Evolutionary conservation across 768 basidiomycete genomes (phyloP).

Genomic region (Boletus pseudo-olivaceus): DNA sequence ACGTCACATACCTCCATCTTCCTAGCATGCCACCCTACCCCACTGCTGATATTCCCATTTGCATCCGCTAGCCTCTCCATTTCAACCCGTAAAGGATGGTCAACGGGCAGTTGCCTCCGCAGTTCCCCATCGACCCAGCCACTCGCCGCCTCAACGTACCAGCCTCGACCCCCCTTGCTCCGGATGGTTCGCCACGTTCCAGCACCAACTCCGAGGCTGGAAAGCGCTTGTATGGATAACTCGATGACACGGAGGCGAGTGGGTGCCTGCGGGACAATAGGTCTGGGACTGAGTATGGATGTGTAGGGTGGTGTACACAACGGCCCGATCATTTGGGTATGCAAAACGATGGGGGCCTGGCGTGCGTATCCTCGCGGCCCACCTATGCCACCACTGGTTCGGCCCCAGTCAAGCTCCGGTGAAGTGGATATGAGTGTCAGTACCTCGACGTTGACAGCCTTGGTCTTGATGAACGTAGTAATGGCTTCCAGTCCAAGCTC

Average conservation of each 20-base stretch:
- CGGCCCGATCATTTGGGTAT: slow-evolving; percentile 74
- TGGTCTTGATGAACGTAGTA: slow-evolving; percentile 61
- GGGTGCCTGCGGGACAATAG: slow-evolving; percentile 37
- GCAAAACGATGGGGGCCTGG: slow-evolving; percentile 72
- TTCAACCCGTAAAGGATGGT: slow-evolving; percentile 68
- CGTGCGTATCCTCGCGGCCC: slow-evolving; percentile 45
- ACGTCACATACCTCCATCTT: slow-evolving; percentile 89
- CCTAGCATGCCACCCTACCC: slow-evolving; percentile 91
- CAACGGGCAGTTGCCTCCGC: slow-evolving; percentile 51
- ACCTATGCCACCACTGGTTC: slow-evolving; percentile 28
- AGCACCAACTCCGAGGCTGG: slow-evolving; percentile 71
- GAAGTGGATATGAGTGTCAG: slow-evolving; percentile 77
- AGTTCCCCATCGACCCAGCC: slow-evolving; percentile 67
- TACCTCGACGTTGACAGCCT: slow-evolving; percentile 78
- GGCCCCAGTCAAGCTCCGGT: slow-evolving; percentile 65
- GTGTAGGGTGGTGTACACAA: slow-evolving; percentile 77
- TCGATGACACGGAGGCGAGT: slow-evolving; percentile 87
- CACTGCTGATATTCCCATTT: slow-evolving; percentile 87
- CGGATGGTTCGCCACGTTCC: slow-evolving; percentile 86
- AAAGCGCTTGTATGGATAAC: slow-evolving; percentile 66
- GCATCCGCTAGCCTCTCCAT: slow-evolving; percentile 71
- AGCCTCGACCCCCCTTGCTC: slow-evolving; percentile 90
- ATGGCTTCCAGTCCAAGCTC: slow-evolving; percentile 62
- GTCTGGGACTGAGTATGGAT: slow-evolving; percentile 44
- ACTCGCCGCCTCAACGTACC: slow-evolving; percentile 89